Percentiles rank a stretch among this genome's conserved stretches.
Conservation (phyloP, 1,284 basidiomycete genomes). For the Ceratorhiza oryzae-sativae region DNA sequence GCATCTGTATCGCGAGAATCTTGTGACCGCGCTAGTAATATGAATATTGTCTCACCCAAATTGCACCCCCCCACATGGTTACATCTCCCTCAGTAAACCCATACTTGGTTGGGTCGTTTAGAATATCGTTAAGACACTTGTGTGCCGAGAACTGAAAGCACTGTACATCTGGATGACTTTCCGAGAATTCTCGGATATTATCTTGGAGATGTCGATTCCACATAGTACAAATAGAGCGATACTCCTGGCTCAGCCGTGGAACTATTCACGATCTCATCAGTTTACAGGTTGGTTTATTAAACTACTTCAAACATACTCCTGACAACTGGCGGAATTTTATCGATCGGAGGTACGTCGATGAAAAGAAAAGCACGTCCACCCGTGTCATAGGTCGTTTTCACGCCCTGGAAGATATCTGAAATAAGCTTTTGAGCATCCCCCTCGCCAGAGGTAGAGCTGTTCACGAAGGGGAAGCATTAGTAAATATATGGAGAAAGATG, state of each 20-base stretch:
- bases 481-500: too few species aligned
- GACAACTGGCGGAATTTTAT: slow-evolving; percentile 40
- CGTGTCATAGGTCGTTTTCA: slow-evolving; percentile 42
- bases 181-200: slow-evolving; percentile 3
- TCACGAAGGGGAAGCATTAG: background rate
- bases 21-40: slow-evolving; percentile 38
- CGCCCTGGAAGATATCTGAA: slow-evolving; percentile 34
- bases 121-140: slow-evolving; percentile 23
- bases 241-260: background rate
- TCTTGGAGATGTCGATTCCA: slow-evolving; percentile 36
- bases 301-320: background rate
- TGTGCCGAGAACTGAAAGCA: slow-evolving; percentile 39
- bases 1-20: slow-evolving; percentile 24
- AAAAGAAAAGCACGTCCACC: slow-evolving; percentile 44
- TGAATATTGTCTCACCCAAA: slow-evolving; percentile 42
- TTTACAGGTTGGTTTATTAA: background rate
- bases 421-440: background rate
- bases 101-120: slow-evolving; percentile 28
- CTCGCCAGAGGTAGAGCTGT: background rate
- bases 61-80: slow-evolving; percentile 17
- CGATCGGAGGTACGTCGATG: slow-evolving; percentile 43
- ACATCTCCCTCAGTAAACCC: slow-evolving; percentile 29
- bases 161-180: background rate
- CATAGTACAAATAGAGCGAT: slow-evolving; percentile 3
- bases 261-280: background rate